Conservation (phyloP, 306 rosid species). For the Inga laurina region DNA sequence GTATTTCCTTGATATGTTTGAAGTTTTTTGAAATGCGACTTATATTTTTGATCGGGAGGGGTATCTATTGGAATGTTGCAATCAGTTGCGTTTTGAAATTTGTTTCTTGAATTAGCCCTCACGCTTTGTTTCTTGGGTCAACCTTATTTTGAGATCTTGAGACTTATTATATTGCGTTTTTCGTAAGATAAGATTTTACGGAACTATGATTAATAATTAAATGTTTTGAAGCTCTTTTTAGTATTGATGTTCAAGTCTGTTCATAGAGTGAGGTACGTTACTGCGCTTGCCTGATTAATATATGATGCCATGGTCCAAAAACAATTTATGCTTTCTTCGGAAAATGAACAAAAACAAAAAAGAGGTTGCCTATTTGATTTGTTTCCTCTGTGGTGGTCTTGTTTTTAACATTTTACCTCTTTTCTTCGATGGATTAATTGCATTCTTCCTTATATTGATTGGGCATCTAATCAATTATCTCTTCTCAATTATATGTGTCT, state of each 20-base stretch:
- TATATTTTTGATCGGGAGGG: neutral
- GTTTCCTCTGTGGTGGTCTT: slow-evolving; percentile 24
- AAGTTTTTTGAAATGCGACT: neutral
- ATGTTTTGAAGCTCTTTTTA: neutral
- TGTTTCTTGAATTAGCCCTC: slow-evolving; percentile 16
- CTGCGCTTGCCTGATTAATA: neutral
- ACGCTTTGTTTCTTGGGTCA: neutral
- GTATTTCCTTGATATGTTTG: neutral
- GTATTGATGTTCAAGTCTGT: neutral
- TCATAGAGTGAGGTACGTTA: neutral
- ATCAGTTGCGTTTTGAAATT: slow-evolving; percentile 8
- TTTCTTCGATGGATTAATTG: slow-evolving; percentile 2
- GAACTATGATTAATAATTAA: neutral
- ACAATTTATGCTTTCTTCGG: no score
- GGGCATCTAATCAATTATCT: neutral
- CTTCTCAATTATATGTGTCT: slow-evolving; percentile 15
- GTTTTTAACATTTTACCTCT: slow-evolving; percentile 21
- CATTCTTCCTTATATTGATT: slow-evolving; percentile 20
- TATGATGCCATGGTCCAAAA: neutral
- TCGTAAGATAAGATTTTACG: no score
- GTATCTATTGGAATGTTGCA: neutral
- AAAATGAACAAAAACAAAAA: neutral
- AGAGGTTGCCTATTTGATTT: slow-evolving; percentile 16
- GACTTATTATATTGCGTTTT: neutral
- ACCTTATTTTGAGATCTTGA: neutral